phyloP scores from a whole-genome alignment of 208 protist species.

The Herpetomonas tarakana region DNA sequence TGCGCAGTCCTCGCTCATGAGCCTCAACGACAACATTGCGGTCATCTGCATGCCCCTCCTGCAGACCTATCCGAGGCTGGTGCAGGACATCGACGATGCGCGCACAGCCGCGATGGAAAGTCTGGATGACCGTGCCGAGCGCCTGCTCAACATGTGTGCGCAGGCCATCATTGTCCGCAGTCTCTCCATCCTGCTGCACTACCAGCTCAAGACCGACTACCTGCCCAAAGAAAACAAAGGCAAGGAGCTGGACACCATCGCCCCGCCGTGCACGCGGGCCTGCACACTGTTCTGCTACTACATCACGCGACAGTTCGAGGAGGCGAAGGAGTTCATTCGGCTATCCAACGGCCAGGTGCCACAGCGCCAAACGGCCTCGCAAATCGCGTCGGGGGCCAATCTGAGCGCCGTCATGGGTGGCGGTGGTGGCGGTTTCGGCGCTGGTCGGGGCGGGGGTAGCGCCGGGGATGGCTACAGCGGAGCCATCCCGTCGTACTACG shows the following conservation, averaged over 20 bases:
- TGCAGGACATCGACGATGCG: slow-evolving; percentile 56
- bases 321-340: slow-evolving; percentile 81
- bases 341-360: slow-evolving; percentile 64
- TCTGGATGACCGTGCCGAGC: slow-evolving; percentile 67
- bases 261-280: slow-evolving; percentile 79
- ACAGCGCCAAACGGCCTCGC: slow-evolving; percentile 22
- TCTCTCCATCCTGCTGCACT: slow-evolving; percentile 76
- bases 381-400: slow-evolving; percentile 2
- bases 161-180: slow-evolving; percentile 73
- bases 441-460: background rate
- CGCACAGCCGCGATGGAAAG: slow-evolving; percentile 35
- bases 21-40: slow-evolving; percentile 45
- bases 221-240: slow-evolving; percentile 49
- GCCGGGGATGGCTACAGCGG: background rate
- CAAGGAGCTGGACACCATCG: slow-evolving; percentile 36
- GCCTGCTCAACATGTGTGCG: slow-evolving; percentile 70
- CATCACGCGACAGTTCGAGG: slow-evolving; percentile 74
- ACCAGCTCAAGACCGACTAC: slow-evolving; percentile 76
- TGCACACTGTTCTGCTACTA: slow-evolving; percentile 90
- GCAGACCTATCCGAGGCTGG: slow-evolving; percentile 40
- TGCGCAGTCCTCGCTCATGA: slow-evolving; percentile 77
- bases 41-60: slow-evolving; percentile 54
- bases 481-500: background rate
- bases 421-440: slow-evolving; percentile 5
- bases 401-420: slow-evolving; percentile 1